Conservation (phyloP, 345 rosid species). For the Brassica cretica region DNA sequence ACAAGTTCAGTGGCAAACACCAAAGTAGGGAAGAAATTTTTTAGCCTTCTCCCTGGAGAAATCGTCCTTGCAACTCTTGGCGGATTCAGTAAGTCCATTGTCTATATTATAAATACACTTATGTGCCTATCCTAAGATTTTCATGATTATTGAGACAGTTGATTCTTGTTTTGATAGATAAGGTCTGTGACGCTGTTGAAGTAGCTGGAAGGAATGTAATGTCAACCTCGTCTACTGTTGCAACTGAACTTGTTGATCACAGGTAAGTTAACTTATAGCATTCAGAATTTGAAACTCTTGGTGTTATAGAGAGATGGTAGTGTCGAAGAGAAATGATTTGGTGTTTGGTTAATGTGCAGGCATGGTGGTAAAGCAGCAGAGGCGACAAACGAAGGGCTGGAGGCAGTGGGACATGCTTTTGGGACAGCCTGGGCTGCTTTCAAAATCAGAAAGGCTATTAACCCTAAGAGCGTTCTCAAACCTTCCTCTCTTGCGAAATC, state of each 20-base stretch:
- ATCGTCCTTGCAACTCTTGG: conserved; percentile 84
- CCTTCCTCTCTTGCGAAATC: conserved; percentile 66
- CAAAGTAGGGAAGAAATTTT: conserved; percentile 76
- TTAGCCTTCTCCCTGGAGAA: conserved; percentile 86
- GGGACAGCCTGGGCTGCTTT: conserved; percentile 92
- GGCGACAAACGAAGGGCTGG: conserved; percentile 84
- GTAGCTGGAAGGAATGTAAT: conserved; percentile 86
- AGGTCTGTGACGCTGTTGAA: conserved; percentile 89
- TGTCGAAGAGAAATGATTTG: neutral
- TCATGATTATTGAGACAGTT: neutral
- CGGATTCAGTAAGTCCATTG: conserved; percentile 65
- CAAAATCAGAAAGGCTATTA: conserved; percentile 77
- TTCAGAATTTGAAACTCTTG: neutral
- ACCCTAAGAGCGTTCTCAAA: conserved; percentile 74
- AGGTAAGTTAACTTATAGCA: conserved; percentile 42
- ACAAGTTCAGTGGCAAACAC: conserved; percentile 74
- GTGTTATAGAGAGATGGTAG: neutral
- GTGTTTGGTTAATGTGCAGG: conserved; percentile 48
- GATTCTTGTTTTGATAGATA: conserved; percentile 46
- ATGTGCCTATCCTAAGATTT: neutral
- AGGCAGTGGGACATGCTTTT: conserved; percentile 80
- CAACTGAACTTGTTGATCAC: conserved; percentile 78
- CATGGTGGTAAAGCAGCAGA: conserved; percentile 82
- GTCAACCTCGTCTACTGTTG: conserved; percentile 91
- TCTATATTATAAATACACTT: neutral